These are phyloP conservation scores for Lentinula detonsa DNA, from an alignment of 768 basidiomycete species.

Conservation along the genomic window DNA sequence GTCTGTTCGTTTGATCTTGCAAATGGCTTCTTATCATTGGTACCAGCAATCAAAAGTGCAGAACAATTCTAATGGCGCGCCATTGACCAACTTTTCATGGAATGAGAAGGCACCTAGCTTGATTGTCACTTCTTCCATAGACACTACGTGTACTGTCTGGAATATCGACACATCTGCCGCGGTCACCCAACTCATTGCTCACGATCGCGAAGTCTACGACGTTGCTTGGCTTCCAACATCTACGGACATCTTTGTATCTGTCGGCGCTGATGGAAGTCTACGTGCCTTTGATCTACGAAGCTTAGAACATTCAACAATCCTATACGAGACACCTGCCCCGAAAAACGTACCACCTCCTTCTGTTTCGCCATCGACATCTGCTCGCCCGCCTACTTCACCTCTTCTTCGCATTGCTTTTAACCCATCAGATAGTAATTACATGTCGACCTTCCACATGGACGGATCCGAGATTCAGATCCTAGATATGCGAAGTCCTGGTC, in stretches of 20 bases:
- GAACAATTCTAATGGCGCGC: conserved; percentile 76
- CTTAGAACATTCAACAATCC: conserved; percentile 95
- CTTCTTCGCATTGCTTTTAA: conserved; percentile 87
- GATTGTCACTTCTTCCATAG: conserved; percentile 96
- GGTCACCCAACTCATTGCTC: conserved; percentile 95
- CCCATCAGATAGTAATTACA: conserved; percentile 87
- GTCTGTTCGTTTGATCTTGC: conserved; percentile 20
- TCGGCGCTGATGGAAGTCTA: conserved; percentile 94
- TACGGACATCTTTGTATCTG: conserved; percentile 96
- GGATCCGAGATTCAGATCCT: conserved; percentile 85
- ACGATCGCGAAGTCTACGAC: conserved; percentile 94
- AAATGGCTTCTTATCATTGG: conserved; percentile 1
- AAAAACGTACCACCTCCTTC: conserved; percentile 60
- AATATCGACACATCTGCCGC: conserved; percentile 93
- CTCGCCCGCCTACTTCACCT: conserved; percentile 73
- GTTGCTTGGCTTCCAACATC: conserved; percentile 98
- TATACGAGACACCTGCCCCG: conserved; percentile 88
- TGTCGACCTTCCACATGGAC: conserved; percentile 97
- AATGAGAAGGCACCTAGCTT: conserved; percentile 87
- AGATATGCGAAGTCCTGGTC: conserved; percentile 95
- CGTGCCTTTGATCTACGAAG: conserved; percentile 96
- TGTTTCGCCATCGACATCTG: conserved; percentile 49
- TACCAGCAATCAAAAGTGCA: conserved; percentile 85
- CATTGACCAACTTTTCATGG: conserved; percentile 97
- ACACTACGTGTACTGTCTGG: conserved; percentile 99